phyloP scores from a whole-genome alignment of 2,329 filamentous ascomycete genomes.

The Ophiostoma ulmi region DNA sequence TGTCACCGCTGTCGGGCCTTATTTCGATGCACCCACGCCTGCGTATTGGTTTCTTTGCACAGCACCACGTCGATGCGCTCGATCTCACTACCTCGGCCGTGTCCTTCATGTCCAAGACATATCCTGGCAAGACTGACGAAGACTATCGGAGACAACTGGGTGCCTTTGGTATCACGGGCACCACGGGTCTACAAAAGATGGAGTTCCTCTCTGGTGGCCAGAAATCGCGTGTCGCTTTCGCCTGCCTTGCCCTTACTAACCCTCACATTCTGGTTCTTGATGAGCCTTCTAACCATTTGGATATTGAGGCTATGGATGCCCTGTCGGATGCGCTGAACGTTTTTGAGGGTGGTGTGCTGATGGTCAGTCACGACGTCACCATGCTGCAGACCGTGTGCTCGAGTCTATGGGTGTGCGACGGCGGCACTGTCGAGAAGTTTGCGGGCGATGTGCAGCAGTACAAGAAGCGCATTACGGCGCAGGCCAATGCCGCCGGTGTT shows the following conservation, averaged over 20 bases:
- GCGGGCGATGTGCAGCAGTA: constrained; percentile 91
- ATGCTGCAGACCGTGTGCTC: constrained; percentile 96
- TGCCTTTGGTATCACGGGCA: constrained; percentile 85
- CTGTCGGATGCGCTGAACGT: constrained; percentile 74
- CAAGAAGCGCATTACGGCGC: constrained; percentile 90
- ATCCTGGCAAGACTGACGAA: constrained; percentile 87
- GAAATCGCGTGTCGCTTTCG: constrained; percentile 96
- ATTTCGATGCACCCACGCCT: constrained; percentile 86
- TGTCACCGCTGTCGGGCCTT: constrained; percentile 69
- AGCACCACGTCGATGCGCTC: constrained; percentile 95
- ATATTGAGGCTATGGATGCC: constrained; percentile 99
- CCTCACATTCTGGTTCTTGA: constrained; percentile 97
- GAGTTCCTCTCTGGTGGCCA: constrained; percentile 90
- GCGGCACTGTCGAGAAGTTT: constrained; percentile 92
- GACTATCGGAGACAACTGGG: constrained; percentile 94
- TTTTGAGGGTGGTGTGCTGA: constrained; percentile 92
- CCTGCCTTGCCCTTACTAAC: constrained; percentile 88
- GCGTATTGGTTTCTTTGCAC: constrained; percentile 92
- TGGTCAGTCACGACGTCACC: constrained; percentile 98
- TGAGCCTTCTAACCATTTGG: constrained; percentile 96
- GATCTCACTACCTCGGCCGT: constrained; percentile 87
- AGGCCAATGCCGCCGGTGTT: constrained; percentile 83
- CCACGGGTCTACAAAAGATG: constrained; percentile 96
- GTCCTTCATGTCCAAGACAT: constrained; percentile 90
- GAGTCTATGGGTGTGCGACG: constrained; percentile 93